phyloP scores from a whole-genome alignment of 2,329 filamentous ascomycete species.

The Scopulariopsis brevicaulis region DNA sequence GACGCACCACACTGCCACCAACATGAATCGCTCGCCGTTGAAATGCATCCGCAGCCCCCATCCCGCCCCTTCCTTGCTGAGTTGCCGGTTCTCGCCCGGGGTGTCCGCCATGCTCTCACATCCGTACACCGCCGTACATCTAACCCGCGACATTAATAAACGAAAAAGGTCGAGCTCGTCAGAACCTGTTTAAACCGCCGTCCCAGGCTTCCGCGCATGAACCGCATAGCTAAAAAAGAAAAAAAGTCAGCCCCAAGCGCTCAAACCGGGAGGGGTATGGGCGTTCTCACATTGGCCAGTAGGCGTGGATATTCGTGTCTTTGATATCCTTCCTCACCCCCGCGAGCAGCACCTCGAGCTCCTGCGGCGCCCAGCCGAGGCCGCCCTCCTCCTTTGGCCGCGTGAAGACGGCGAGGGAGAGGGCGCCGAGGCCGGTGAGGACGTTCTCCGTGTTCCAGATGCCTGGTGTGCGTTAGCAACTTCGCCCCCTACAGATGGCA shows the following conservation, averaged over 20 bases:
- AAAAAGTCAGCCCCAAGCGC: background rate
- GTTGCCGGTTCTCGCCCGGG: too few relatives aligned
- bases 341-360: conserved; percentile 15
- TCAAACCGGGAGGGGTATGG: background rate
- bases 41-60: too few relatives aligned
- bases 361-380: conserved; percentile 16
- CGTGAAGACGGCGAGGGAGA: conserved; percentile 19
- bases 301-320: conserved; percentile 17
- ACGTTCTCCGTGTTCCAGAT: conserved; percentile 13
- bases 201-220: background rate
- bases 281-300: conserved; percentile 18
- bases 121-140: too few relatives aligned
- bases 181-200: too few relatives aligned
- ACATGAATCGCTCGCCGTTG: too few relatives aligned
- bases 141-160: too few relatives aligned
- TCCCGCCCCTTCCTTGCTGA: too few relatives aligned
- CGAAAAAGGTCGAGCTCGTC: too few relatives aligned
- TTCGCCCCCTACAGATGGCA: background rate
- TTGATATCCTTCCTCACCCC: conserved; percentile 17
- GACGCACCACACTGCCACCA: too few relatives aligned
- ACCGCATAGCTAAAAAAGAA: background rate
- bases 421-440: conserved; percentile 14
- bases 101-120: too few relatives aligned
- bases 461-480: conserved; percentile 10
- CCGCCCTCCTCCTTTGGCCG: conserved; percentile 8